phyloP scores from a whole-genome alignment of 2,329 filamentous ascomycete species.

The Rutstroemia sp. region DNA sequence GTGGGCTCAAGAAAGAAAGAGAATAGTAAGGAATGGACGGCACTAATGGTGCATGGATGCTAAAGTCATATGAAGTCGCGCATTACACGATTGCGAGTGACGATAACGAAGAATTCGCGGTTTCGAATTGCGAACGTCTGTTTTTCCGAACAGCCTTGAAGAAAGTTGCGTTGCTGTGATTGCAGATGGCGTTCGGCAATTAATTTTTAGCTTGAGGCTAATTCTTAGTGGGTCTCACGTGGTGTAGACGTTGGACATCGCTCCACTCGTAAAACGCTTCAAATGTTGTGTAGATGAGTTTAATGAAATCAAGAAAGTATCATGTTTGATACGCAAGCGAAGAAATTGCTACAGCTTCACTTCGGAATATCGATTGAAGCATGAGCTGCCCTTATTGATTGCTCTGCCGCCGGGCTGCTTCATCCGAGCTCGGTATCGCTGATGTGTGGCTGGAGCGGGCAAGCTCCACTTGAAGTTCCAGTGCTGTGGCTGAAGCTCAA shows the following conservation, averaged over 20 bases:
- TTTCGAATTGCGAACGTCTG: conserved; percentile 5
- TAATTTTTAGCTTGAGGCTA: conserved; percentile 5
- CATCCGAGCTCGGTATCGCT: no score
- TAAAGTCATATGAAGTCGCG: conserved; percentile 3
- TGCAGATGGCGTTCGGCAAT: conserved; percentile 7
- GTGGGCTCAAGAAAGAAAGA: background rate
- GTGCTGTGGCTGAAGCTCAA: no score
- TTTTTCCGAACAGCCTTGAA: background rate
- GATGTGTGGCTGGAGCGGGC: no score
- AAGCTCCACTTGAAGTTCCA: no score
- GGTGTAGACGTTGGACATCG: background rate
- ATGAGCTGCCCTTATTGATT: no score
- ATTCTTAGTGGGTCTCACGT: background rate
- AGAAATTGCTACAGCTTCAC: no score
- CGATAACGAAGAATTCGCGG: background rate
- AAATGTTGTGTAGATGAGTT: no score
- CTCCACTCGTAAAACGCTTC: no score
- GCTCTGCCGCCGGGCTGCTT: no score
- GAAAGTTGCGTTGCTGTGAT: background rate
- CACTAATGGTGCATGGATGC: conserved; percentile 2
- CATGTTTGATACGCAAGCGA: no score
- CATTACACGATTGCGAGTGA: background rate
- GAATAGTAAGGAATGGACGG: conserved; percentile 7
- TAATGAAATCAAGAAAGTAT: no score
- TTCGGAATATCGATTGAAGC: no score